Base-by-base conservation (phyloP, 2,329 filamentous ascomycete genomes). In the Penicillium sp. region DNA sequence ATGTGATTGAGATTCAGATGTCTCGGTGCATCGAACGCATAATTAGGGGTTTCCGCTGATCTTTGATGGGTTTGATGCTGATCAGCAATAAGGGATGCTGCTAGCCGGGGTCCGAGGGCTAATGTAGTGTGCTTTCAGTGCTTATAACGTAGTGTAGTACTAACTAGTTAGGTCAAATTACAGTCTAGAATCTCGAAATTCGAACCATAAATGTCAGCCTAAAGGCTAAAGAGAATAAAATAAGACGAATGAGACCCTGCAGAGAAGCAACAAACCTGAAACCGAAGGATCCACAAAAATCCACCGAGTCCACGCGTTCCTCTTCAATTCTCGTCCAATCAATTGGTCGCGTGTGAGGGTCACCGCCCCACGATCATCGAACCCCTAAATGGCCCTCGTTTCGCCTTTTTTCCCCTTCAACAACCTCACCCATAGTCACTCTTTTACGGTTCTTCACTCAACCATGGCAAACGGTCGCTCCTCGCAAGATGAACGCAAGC, bases 401-500 rank as follows among this genome's bases (percentile, higher is more conserved):
- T 45, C 24, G 33, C 44, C 42, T 42, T 49, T 53, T 43, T 45
- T 50, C 47, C 52, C 58, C 52, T 58, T 54, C 24, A 24, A 23
- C 38, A 25, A 35, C 20, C 38, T 40, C 38, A 40, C 27, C 49
- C 54, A 60, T 57, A 61, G 58, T 61, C 58, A 58, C 52, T 61
- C 58, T 44, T 61, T 61, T 59, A 42, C 52, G 55, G 53, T 46
- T 42, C 32, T 44, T 23, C 44, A 40, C 15, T 23, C 42, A 44
- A 56, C 42, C 7, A 61, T 61, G 59, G 59, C 59, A 51, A 60
- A 59, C 56, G 55, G 46, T 50, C 58, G 58, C 44, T 56, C 58
- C 28, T 56, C 56, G 31, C 53, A 61, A 49, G 59, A 61, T 52
- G 59, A 61, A 46, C 59, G 59, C 53, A 61, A 61, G 52, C 56